Conservation (phyloP, 441 rosid genomes). For the Erysimum cheiri region DNA sequence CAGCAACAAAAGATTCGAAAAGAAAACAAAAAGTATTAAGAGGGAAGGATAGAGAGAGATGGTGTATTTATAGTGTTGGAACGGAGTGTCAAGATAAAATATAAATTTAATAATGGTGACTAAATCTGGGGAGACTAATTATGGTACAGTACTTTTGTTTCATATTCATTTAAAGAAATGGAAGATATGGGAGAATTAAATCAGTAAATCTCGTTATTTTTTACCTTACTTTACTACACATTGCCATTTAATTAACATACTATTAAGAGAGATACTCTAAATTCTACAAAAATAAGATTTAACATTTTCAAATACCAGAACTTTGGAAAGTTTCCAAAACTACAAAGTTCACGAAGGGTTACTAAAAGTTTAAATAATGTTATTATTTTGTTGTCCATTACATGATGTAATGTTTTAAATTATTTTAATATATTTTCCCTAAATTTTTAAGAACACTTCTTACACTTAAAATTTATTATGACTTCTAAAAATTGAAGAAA, state of each 20-base stretch:
- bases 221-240: slow-evolving; percentile 3
- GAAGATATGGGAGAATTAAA: slow-evolving; percentile 27
- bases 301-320: neutral
- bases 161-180: slow-evolving; percentile 14
- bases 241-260: neutral
- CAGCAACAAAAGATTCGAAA: slow-evolving; percentile 26
- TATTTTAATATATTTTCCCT: too few species aligned
- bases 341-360: neutral
- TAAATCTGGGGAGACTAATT: slow-evolving; percentile 19
- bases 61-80: slow-evolving; percentile 34
- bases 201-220: slow-evolving; percentile 16
- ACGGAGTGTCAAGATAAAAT: neutral
- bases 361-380: neutral
- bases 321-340: neutral
- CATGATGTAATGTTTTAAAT: too few species aligned
- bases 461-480: too few species aligned
- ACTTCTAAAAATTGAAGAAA: too few species aligned
- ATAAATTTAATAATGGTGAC: slow-evolving; percentile 11
- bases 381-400: too few species aligned
- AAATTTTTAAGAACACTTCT: too few species aligned
- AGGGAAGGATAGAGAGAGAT: neutral
- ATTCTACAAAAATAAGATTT: neutral
- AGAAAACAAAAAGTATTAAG: neutral
- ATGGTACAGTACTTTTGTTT: slow-evolving; percentile 9
- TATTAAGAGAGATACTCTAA: neutral